Conservation (phyloP, 2,329 filamentous ascomycete genomes). For the Stagonosporopsis tanaceti region DNA sequence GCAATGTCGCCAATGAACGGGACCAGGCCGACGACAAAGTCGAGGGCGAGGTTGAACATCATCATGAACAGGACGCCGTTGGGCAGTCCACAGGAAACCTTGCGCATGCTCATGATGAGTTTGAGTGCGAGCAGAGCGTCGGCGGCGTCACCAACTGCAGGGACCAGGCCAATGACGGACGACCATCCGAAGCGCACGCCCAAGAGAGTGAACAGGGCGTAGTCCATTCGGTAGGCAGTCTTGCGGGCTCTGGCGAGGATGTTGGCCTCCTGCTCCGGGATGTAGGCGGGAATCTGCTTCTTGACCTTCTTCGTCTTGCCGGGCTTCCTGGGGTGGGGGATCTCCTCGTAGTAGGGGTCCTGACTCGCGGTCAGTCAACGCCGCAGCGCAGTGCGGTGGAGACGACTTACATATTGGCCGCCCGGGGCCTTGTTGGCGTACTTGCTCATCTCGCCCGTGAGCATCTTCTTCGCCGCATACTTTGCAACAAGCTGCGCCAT, state of each 20-base stretch:
- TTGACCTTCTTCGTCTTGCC: conserved; percentile 83
- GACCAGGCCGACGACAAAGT: conserved; percentile 77
- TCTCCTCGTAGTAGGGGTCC: conserved; percentile 90
- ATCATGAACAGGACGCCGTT: conserved; percentile 69
- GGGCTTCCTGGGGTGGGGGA: conserved; percentile 75
- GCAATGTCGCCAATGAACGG: conserved; percentile 79
- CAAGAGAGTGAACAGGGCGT: conserved; percentile 80
- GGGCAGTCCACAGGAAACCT: conserved; percentile 80
- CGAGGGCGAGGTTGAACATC: conserved; percentile 79
- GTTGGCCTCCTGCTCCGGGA: conserved; percentile 81
- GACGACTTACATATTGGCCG: conserved; percentile 51
- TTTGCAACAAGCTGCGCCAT: conserved; percentile 59
- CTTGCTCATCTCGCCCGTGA: conserved; percentile 57
- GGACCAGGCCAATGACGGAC: conserved; percentile 83
- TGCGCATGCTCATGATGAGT: conserved; percentile 75
- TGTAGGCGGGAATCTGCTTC: conserved; percentile 82
- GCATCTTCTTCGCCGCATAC: conserved; percentile 59
- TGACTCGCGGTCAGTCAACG: conserved; percentile 49
- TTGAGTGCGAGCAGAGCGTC: conserved; percentile 64
- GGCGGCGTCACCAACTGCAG: conserved; percentile 66
- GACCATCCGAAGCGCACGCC: conserved; percentile 90
- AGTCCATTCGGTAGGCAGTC: conserved; percentile 85
- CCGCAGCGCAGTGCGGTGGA: neutral
- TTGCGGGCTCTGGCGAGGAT: conserved; percentile 87
- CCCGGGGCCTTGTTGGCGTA: conserved; percentile 55